phyloP scores from a whole-genome alignment of 1,139 yeast species.

The Hemisphaericaspora xylanilytica region DNA sequence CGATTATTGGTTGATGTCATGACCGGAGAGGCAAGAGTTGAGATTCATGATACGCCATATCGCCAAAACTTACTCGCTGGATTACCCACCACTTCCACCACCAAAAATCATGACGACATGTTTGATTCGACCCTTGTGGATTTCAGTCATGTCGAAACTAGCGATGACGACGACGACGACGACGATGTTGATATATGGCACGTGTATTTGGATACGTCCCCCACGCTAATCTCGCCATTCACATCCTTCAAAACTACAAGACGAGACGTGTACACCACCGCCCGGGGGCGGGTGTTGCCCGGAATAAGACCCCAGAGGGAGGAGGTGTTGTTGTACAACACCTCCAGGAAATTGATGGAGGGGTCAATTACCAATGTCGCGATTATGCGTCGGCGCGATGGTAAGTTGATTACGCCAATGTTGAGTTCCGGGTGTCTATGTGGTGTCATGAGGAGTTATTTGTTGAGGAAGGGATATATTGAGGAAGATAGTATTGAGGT shows the following conservation, averaged over 20 bases:
- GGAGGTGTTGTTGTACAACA: conserved; percentile 73
- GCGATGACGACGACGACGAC: too few species aligned
- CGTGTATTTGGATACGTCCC: conserved; percentile 58
- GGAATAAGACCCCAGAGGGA: conserved; percentile 37
- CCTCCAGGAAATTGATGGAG: conserved; percentile 65
- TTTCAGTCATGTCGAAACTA: too few species aligned
- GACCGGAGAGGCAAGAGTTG: conserved; percentile 51
- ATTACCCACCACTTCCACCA: conserved; percentile 5
- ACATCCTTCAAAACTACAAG: conserved; percentile 87
- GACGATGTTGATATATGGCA: too few species aligned
- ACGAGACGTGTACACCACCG: conserved; percentile 59
- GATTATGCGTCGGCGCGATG: conserved; percentile 40
- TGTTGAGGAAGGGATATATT: conserved; percentile 54
- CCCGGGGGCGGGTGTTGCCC: conserved; percentile 53
- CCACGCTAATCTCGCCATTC: conserved; percentile 63
- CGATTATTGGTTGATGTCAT: conserved; percentile 53
- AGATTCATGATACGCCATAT: conserved; percentile 41
- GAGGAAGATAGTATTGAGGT: conserved; percentile 52
- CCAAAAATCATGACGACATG: too few species aligned
- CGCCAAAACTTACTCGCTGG: conserved; percentile 47
- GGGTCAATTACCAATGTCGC: conserved; percentile 88
- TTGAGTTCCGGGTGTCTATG: conserved; percentile 77
- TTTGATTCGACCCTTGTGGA: too few species aligned
- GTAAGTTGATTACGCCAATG: conserved; percentile 77
- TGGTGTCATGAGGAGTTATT: conserved; percentile 73